These are phyloP conservation scores for Blastobotrys aristatus DNA, from an alignment of 1,139 yeast genomes.

Conservation along the genomic window DNA sequence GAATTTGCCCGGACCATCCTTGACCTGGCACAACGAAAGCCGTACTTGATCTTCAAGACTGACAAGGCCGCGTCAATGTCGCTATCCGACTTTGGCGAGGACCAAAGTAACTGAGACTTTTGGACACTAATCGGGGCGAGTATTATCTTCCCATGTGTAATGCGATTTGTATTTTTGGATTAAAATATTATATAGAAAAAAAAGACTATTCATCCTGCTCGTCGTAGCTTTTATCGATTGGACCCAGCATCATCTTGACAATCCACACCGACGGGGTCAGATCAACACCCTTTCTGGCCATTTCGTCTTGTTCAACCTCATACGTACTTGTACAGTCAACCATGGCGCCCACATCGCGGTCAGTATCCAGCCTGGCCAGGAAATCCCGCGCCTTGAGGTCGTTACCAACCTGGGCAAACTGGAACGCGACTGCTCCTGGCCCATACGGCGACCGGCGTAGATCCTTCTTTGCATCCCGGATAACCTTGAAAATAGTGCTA, in stretches of 20 bases:
- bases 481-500: constrained; percentile 27
- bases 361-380: constrained; percentile 30
- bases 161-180: neutral
- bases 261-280: constrained; percentile 33
- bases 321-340: constrained; percentile 34
- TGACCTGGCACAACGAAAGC: constrained; percentile 68
- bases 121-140: neutral
- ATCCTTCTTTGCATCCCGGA: constrained; percentile 28
- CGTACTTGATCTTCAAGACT: constrained; percentile 54
- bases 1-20: constrained; percentile 84
- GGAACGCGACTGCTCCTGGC: constrained; percentile 34
- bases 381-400: constrained; percentile 35
- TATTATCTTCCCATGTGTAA: neutral
- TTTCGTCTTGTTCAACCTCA: constrained; percentile 35
- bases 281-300: constrained; percentile 31
- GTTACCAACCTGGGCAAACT: constrained; percentile 36
- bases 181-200: neutral
- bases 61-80: constrained; percentile 25
- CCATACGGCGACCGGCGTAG: constrained; percentile 29
- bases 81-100: neutral
- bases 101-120: neutral
- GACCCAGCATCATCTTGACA: constrained; percentile 33
- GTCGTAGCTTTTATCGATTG: constrained; percentile 32
- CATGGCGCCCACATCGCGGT: constrained; percentile 32
- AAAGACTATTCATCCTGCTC: constrained; percentile 28